A percentile compares a stretch with the other conserved stretches of the same genome.
phyloP scores from a whole-genome alignment of 495 filamentous ascomycete genomes.

The Pseudoneurospora amorphoporcata region DNA sequence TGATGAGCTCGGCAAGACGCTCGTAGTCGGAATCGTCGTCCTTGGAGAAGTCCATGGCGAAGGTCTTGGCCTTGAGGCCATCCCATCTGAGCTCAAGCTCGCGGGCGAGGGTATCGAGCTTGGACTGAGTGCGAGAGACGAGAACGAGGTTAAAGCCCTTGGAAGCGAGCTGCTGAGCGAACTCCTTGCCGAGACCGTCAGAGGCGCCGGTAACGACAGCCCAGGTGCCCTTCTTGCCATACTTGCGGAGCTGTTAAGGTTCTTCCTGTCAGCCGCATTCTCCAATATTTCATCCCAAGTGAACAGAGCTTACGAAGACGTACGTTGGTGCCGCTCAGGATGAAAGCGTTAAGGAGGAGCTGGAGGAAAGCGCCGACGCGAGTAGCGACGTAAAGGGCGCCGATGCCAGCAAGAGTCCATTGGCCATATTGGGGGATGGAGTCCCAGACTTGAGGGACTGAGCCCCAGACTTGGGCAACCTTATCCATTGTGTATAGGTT shows the following conservation, averaged over 20 bases:
- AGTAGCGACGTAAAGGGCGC: constrained; percentile 46
- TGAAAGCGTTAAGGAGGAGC: constrained; percentile 63
- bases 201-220: constrained; percentile 92
- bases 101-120: constrained; percentile 64
- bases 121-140: constrained; percentile 85
- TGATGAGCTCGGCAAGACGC: constrained; percentile 52
- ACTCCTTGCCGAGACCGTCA: constrained; percentile 96
- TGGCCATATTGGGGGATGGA: constrained; percentile 27
- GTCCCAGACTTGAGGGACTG: constrained; percentile 27
- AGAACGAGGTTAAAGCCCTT: constrained; percentile 90
- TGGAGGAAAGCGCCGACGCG: constrained; percentile 51
- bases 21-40: constrained; percentile 69
- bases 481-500: constrained; percentile 22
- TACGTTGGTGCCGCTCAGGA: constrained; percentile 55
- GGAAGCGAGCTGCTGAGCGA: constrained; percentile 75
- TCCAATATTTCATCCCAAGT: neutral
- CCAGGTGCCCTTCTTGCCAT: constrained; percentile 89
- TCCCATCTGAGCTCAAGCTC: constrained; percentile 58
- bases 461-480: constrained; percentile 22
- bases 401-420: constrained; percentile 38
- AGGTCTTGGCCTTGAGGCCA: constrained; percentile 53
- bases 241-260: constrained; percentile 62
- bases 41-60: constrained; percentile 85
- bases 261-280: neutral
- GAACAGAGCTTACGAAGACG: constrained; percentile 2